Conservation (phyloP, 805 yeast genomes). For the Komagataella pseudopastoris region DNA sequence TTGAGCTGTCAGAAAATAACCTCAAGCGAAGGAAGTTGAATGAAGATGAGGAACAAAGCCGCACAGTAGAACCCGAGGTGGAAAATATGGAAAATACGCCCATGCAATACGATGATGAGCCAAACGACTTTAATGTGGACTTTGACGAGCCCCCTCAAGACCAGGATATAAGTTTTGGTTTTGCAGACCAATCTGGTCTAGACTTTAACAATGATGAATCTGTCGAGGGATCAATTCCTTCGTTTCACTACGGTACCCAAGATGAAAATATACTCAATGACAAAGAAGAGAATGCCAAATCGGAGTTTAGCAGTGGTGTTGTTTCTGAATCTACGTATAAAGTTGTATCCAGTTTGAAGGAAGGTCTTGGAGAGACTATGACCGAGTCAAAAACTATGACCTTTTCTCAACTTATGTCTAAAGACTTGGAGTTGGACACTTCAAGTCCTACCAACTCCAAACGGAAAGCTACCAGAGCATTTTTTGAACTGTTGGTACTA, state of each 20-base stretch:
- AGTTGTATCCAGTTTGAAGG: slow-evolving; percentile 34
- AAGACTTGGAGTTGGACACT: slow-evolving; percentile 16
- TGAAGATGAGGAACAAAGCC: background rate
- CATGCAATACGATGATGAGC: background rate
- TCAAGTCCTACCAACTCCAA: slow-evolving; percentile 11
- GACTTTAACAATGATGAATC: slow-evolving; percentile 2
- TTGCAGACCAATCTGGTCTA: slow-evolving; percentile 5
- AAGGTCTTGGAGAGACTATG: slow-evolving; percentile 10
- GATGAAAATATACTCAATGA: slow-evolving; percentile 1
- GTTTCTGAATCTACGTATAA: slow-evolving; percentile 36
- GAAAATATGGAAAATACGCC: slow-evolving; percentile 1
- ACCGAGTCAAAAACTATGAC: slow-evolving; percentile 9
- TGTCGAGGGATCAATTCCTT: background rate
- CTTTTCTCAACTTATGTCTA: slow-evolving; percentile 25
- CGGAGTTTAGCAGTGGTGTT: slow-evolving; percentile 12
- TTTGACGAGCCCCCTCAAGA: slow-evolving; percentile 1
- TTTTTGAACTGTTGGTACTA: slow-evolving; percentile 71
- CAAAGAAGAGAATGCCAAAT: slow-evolving; percentile 8
- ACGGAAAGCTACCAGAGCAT: slow-evolving; percentile 57
- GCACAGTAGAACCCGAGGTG: background rate
- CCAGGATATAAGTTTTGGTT: slow-evolving; percentile 2
- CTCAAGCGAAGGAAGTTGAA: background rate
- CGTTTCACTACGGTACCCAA: background rate
- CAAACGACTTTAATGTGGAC: background rate
- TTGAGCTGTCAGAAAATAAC: background rate